phyloP scores from a whole-genome alignment of 257 asterid species.

The Solanum pimpinellifolium region DNA sequence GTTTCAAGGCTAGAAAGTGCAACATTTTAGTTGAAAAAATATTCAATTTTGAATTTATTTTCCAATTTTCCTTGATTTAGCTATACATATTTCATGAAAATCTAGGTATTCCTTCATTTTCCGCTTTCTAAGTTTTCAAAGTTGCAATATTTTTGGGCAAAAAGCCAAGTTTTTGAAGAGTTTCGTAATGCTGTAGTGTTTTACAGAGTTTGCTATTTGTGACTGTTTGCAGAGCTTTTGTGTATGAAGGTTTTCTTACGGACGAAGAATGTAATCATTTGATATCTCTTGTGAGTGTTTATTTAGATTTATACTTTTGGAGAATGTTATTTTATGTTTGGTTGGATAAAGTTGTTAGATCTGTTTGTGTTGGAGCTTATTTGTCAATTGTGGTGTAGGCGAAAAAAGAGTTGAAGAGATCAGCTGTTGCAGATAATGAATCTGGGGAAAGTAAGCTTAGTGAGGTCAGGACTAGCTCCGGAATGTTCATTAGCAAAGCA shows the following conservation, averaged over 20 bases:
- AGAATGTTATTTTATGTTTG: neutral
- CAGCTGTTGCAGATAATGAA: conserved; percentile 73
- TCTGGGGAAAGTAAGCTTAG: conserved; percentile 73
- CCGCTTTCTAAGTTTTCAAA: neutral
- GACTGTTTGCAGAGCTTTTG: conserved; percentile 55
- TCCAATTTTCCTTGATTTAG: neutral
- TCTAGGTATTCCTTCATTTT: neutral
- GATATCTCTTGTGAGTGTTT: conserved; percentile 61
- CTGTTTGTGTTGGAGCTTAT: neutral
- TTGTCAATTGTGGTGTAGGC: conserved; percentile 35
- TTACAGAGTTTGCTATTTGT: neutral
- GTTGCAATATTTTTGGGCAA: neutral
- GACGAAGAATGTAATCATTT: conserved; percentile 89
- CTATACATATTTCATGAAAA: neutral
- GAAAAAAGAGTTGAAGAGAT: conserved; percentile 80
- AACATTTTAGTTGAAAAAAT: neutral
- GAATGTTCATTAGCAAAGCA: conserved; percentile 73
- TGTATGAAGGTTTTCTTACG: conserved; percentile 82
- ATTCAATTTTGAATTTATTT: neutral
- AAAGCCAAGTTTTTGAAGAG: neutral
- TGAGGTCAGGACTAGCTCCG: conserved; percentile 93
- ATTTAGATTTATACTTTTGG: neutral
- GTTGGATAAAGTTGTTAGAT: neutral
- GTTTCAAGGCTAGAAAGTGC: neutral
- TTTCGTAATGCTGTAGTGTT: neutral